Conservation (phyloP, 2,329 filamentous ascomycete species). For the Dactylellina sp. region DNA sequence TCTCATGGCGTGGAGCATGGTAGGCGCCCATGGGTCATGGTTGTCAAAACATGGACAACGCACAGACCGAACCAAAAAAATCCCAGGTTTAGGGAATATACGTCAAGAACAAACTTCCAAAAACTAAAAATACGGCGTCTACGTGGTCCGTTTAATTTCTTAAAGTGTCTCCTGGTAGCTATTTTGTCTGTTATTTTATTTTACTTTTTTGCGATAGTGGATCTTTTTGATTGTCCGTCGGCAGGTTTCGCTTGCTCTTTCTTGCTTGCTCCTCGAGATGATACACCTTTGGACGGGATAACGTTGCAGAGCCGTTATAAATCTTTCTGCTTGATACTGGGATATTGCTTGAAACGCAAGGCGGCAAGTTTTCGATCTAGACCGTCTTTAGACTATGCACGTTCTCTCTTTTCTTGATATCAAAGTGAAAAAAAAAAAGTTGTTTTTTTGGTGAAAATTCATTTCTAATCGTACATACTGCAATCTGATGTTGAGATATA, state of each 20-base stretch:
- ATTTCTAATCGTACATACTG: too few species aligned
- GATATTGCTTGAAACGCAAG: slow-evolving; percentile 45
- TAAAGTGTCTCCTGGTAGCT: too few species aligned
- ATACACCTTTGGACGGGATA: slow-evolving; percentile 18
- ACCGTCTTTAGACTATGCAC: too few species aligned
- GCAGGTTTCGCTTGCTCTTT: not conserved
- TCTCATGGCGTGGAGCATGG: too few species aligned
- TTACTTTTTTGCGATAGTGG: too few species aligned
- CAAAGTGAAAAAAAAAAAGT: too few species aligned
- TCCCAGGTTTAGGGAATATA: too few species aligned
- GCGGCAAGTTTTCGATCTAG: too few species aligned
- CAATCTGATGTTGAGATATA: too few species aligned
- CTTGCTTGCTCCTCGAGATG: not conserved
- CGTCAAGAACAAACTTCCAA: too few species aligned
- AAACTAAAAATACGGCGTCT: not conserved
- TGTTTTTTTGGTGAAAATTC: too few species aligned
- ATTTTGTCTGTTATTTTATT: too few species aligned
- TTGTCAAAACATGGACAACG: slow-evolving; percentile 14
- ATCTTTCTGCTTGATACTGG: slow-evolving; percentile 17
- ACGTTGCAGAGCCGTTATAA: slow-evolving; percentile 24
- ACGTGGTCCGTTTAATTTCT: slow-evolving; percentile 17
- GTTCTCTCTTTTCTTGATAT: slow-evolving; percentile 3
- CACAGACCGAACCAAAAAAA: slow-evolving; percentile 15
- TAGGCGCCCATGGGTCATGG: not conserved
- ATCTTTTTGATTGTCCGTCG: not conserved